Percentiles rank a stretch among this genome's conserved stretches.
These are phyloP conservation scores for Solanum habrochaites DNA, from an alignment of 257 asterid genomes.

Conservation along the genomic window DNA sequence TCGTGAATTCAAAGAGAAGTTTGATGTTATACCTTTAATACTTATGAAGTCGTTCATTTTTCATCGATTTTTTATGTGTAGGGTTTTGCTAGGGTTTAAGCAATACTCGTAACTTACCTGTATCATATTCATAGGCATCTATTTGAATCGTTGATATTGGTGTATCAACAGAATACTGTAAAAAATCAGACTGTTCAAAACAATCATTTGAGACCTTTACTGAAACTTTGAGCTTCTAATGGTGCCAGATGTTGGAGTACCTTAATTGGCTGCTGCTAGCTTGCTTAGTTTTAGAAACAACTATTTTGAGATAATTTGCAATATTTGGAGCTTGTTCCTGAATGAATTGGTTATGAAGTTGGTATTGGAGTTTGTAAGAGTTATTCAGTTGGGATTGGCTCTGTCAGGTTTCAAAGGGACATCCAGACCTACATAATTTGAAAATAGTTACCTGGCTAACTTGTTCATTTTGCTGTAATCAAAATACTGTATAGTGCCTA, in stretches of 20 bases:
- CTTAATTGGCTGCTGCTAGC: neutral
- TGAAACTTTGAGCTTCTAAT: neutral
- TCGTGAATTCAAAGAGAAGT: constrained; percentile 23
- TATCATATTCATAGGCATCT: neutral
- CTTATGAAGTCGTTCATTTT: neutral
- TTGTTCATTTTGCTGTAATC: neutral
- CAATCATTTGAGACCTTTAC: neutral
- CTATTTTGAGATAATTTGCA: neutral
- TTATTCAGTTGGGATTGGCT: neutral
- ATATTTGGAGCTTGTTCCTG: neutral
- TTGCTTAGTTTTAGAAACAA: neutral
- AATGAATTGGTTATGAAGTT: neutral
- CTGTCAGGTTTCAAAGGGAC: neutral
- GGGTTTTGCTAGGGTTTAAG: constrained; percentile 22
- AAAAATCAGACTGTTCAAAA: neutral
- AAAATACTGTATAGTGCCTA: neutral
- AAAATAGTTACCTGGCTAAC: neutral
- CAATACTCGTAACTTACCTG: neutral
- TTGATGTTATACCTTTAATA: neutral
- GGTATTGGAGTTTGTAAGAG: neutral
- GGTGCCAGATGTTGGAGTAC: neutral
- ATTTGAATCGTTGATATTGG: neutral
- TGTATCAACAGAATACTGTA: neutral
- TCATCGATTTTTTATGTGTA: neutral
- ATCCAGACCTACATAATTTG: neutral